A percentile compares a stretch with the other conserved stretches of the same genome.
Conservation (phyloP, 805 yeast genomes). For the Millerozyma miso region DNA sequence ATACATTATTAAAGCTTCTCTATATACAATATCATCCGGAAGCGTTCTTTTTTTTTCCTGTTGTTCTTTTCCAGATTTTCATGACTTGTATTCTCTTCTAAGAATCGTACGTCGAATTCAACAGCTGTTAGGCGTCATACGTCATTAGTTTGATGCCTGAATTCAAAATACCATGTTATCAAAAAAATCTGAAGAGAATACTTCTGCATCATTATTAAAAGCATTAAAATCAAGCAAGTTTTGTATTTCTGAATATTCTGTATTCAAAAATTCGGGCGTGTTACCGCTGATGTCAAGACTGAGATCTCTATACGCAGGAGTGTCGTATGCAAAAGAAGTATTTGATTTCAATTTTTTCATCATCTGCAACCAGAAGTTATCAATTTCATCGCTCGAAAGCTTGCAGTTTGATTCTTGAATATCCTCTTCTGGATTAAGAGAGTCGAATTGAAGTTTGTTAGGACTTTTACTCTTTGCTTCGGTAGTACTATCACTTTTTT, state of each 20-base stretch:
- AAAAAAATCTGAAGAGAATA: not conserved
- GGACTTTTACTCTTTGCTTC: not conserved
- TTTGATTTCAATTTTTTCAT: not conserved
- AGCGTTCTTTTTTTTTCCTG: no score
- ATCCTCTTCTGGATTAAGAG: not conserved
- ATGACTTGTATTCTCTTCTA: no score
- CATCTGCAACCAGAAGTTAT: conserved; percentile 16
- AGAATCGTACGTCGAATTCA: no score
- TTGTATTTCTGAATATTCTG: not conserved
- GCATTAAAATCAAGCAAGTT: not conserved
- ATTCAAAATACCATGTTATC: not conserved
- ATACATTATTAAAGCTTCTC: no score
- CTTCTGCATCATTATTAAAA: not conserved
- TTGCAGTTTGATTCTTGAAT: not conserved
- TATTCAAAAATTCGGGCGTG: not conserved
- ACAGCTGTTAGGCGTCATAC: no score
- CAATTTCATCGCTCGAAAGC: conserved; percentile 12
- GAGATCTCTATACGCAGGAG: not conserved
- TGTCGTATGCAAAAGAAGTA: not conserved
- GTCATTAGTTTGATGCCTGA: no score
- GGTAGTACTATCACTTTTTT: not conserved
- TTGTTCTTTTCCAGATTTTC: no score
- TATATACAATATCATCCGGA: no score
- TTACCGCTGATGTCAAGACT: not conserved
- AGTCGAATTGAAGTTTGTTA: not conserved